phyloP scores from a whole-genome alignment of 108 stramenopile species.

The Ochromonas danica region DNA sequence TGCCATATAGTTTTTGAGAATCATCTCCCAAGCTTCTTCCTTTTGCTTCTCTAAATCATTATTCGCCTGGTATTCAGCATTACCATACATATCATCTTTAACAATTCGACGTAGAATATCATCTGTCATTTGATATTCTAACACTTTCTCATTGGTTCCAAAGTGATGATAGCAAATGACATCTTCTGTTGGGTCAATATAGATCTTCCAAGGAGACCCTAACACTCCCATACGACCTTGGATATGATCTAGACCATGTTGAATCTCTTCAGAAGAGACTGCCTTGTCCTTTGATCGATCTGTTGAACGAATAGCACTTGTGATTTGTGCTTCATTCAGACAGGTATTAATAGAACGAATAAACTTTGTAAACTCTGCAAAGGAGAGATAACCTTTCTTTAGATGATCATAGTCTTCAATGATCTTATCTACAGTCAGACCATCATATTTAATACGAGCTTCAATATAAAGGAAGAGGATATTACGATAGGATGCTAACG shows the following conservation, averaged over 20 bases:
- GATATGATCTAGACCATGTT: neutral
- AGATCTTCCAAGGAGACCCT: conserved; percentile 21
- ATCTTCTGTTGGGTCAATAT: conserved; percentile 27
- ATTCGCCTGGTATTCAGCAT: neutral
- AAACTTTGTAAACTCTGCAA: neutral
- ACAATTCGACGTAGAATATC: neutral
- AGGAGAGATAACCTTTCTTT: neutral
- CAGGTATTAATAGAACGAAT: neutral
- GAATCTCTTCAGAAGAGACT: neutral
- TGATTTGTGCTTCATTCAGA: conserved; percentile 17
- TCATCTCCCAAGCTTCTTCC: neutral
- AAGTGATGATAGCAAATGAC: conserved; percentile 37
- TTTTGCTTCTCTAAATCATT: neutral
- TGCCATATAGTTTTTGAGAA: neutral
- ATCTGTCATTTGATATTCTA: conserved; percentile 24
- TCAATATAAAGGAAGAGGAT: conserved; percentile 27
- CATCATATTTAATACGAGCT: neutral
- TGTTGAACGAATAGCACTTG: neutral
- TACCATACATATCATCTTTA: neutral
- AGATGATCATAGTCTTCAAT: neutral
- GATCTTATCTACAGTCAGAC: neutral
- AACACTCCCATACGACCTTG: neutral
- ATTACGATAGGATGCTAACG: neutral
- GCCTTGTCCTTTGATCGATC: conserved; percentile 3
- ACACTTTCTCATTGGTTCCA: neutral